Evolutionary conservation across 179 eudicot species (phyloP).

Genomic region (Patellifolia procumbens): DNA sequence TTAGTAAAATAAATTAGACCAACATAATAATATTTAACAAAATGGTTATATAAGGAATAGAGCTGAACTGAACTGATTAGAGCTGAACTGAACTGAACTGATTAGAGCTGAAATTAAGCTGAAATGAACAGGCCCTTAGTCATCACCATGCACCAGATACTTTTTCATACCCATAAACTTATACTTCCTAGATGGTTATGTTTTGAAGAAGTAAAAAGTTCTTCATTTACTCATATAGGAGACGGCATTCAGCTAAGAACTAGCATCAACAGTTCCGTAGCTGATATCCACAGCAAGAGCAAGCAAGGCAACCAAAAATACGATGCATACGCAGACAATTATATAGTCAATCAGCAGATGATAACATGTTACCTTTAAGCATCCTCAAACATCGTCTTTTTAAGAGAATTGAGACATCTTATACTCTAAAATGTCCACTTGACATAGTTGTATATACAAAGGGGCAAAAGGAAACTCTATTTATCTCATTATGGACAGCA

Average conservation of each 20-base stretch:
- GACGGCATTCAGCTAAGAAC: not conserved
- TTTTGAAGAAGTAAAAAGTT: not conserved
- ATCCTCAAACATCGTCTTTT: not conserved
- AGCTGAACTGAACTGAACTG: no score
- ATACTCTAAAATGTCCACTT: not conserved
- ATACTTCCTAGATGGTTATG: not conserved
- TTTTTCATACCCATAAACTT: not conserved
- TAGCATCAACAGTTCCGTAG: not conserved
- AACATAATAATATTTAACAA: no score
- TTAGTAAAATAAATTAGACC: no score
- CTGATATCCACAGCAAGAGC: not conserved
- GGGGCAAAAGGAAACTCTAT: constrained; percentile 13
- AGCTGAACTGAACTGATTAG: no score
- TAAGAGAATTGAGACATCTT: not conserved
- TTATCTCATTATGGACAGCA: constrained; percentile 24
- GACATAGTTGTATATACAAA: constrained; percentile 13
- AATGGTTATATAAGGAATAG: no score
- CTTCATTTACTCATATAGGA: not conserved
- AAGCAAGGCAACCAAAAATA: not conserved
- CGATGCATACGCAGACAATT: not conserved
- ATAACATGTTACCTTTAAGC: not conserved
- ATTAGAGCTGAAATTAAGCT: no score
- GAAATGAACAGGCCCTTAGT: no score
- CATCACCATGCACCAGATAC: not conserved
- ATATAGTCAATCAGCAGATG: not conserved